phyloP scores from a whole-genome alignment of 2,329 filamentous ascomycete genomes.

The Amylocarpus encephaloides region DNA sequence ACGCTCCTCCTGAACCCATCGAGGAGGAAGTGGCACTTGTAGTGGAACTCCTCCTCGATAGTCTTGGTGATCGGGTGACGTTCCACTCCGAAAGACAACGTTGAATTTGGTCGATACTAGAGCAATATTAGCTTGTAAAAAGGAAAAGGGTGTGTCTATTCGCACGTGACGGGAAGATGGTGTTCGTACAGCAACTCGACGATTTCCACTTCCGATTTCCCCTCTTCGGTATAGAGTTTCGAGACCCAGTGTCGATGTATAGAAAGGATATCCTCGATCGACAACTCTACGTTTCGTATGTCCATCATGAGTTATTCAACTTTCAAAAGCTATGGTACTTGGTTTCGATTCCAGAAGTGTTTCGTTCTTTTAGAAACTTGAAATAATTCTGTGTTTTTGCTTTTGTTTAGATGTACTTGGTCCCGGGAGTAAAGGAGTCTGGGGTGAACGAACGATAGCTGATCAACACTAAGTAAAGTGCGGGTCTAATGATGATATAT shows the following conservation, averaged over 20 bases:
- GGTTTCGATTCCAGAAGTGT: too few relatives aligned
- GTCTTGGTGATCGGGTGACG: constrained; percentile 5
- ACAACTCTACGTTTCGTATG: constrained; percentile 15
- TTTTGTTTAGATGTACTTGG: too few relatives aligned
- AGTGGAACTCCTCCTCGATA: constrained; percentile 4
- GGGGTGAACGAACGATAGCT: too few relatives aligned
- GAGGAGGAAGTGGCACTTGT: background rate
- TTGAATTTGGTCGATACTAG: constrained; percentile 19
- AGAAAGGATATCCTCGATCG: constrained; percentile 20
- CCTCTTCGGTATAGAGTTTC: constrained; percentile 18
- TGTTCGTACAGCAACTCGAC: constrained; percentile 14
- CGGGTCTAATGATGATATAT: too few relatives aligned
- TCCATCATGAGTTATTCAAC: constrained; percentile 11
- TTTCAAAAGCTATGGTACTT: too few relatives aligned
- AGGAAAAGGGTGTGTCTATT: background rate
- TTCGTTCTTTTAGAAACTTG: too few relatives aligned
- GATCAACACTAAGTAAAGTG: too few relatives aligned
- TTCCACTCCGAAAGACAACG: constrained; percentile 18
- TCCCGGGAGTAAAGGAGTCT: too few relatives aligned
- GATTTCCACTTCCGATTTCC: constrained; percentile 20
- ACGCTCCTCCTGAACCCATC: background rate
- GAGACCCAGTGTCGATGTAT: constrained; percentile 20
- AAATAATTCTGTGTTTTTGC: too few relatives aligned
- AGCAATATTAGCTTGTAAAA: constrained; percentile 4
- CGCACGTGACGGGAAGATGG: constrained; percentile 18